A percentile compares a stretch with the other conserved stretches of the same genome.
Evolutionary conservation across 345 rosid species (phyloP).

Genomic region (Draba incana): DNA sequence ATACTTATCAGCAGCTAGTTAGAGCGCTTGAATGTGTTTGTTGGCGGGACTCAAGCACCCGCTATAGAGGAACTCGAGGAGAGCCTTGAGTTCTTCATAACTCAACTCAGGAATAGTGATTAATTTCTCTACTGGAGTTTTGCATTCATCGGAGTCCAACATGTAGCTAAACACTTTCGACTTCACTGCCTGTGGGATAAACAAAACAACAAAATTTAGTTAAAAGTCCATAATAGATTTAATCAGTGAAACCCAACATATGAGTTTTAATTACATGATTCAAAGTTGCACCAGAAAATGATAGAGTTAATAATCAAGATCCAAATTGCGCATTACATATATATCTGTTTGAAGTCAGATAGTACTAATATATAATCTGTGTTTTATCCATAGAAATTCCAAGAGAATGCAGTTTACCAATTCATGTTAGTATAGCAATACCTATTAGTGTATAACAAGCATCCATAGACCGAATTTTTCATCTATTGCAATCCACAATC

Average conservation of each 20-base stretch:
- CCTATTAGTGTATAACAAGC: not conserved
- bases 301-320: not conserved
- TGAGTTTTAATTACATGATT: not conserved
- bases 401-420: not conserved
- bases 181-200: slow-evolving; percentile 8
- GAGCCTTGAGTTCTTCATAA: no score
- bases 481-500: no score
- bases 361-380: not conserved
- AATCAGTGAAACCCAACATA: no score
- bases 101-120: slow-evolving; percentile 11
- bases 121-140: not conserved
- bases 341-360: not conserved
- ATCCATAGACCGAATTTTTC: no score
- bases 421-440: not conserved
- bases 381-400: not conserved
- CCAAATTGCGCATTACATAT: not conserved
- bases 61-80: not conserved
- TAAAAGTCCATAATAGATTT: not conserved
- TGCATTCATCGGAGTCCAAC: slow-evolving; percentile 18
- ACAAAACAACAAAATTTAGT: not conserved
- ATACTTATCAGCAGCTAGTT: slow-evolving; percentile 24
- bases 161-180: slow-evolving; percentile 24
- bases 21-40: slow-evolving; percentile 4
- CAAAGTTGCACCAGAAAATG: not conserved
- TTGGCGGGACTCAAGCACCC: not conserved